Evolutionary conservation across 306 rosid species (phyloP).

Genomic region (Alnus rubra): DNA sequence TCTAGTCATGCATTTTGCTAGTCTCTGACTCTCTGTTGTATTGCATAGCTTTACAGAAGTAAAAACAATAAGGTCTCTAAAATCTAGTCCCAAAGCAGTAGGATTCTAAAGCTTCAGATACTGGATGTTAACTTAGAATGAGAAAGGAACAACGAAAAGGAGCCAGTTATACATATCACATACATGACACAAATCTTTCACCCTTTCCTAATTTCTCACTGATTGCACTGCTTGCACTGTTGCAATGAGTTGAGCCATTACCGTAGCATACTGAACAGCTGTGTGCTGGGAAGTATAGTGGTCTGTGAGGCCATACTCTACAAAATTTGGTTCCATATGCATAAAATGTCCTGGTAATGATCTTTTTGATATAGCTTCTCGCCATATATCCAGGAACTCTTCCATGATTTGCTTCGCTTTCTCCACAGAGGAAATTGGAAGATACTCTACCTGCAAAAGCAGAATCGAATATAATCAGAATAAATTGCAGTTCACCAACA

Average conservation of each 20-base stretch:
- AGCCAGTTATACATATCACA: slow-evolving; percentile 12
- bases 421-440: slow-evolving; percentile 77
- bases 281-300: slow-evolving; percentile 74
- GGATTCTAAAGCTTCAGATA: background rate
- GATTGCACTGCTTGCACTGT: slow-evolving; percentile 58
- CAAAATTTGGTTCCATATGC: slow-evolving; percentile 69
- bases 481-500: slow-evolving; percentile 6
- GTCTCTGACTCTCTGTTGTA: background rate
- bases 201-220: slow-evolving; percentile 48
- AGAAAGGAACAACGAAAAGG: background rate
- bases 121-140: slow-evolving; percentile 3
- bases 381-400: slow-evolving; percentile 72
- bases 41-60: background rate
- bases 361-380: slow-evolving; percentile 68
- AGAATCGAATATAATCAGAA: background rate
- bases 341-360: slow-evolving; percentile 88
- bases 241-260: slow-evolving; percentile 74
- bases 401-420: slow-evolving; percentile 74
- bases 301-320: slow-evolving; percentile 75
- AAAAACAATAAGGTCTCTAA: too few species aligned
- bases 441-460: slow-evolving; percentile 74
- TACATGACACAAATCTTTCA: slow-evolving; percentile 1
- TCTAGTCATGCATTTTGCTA: background rate
- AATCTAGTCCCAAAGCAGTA: background rate
- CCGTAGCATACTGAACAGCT: slow-evolving; percentile 81